phyloP scores from a whole-genome alignment of 352 stramenopile genomes.

The Globisporangium abappressorium region DNA sequence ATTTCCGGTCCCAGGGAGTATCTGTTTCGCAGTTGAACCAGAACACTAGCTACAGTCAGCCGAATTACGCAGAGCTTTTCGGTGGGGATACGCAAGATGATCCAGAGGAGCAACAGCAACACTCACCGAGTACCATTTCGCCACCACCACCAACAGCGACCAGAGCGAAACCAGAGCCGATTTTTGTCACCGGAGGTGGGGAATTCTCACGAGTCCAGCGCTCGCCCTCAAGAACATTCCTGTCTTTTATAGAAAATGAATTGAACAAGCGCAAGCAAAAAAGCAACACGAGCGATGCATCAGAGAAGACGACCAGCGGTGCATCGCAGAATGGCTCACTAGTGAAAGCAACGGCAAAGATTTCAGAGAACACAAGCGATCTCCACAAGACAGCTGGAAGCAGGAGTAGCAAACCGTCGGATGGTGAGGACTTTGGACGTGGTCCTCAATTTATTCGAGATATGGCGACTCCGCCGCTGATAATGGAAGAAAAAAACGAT shows the following conservation, averaged over 20 bases:
- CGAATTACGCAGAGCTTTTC: slow-evolving; percentile 48
- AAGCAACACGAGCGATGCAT: neutral
- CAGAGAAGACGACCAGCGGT: neutral
- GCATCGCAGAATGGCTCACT: neutral
- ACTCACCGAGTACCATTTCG: neutral
- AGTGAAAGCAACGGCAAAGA: neutral
- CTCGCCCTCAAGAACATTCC: slow-evolving; percentile 22
- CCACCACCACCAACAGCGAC: neutral
- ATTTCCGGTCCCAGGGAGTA: slow-evolving; percentile 10
- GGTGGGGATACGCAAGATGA: slow-evolving; percentile 55
- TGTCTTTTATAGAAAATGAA: slow-evolving; percentile 26
- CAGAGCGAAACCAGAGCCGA: neutral
- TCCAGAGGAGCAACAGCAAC: neutral
- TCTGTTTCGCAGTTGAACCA: slow-evolving; percentile 23
- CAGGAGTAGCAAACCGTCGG: neutral
- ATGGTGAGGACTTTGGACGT: neutral
- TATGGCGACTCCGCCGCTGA: neutral
- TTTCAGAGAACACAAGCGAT: neutral
- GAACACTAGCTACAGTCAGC: slow-evolving; percentile 20
- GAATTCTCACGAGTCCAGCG: neutral
- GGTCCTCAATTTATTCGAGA: neutral
- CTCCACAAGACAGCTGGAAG: neutral
- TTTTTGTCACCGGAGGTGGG: neutral
- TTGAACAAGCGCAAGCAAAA: slow-evolving; percentile 20
- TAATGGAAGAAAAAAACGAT: neutral